A percentile compares a stretch with the other conserved stretches of the same genome.
Conservation (phyloP, 164 flowering plant species). For the Dillenia suffruticosa region DNA sequence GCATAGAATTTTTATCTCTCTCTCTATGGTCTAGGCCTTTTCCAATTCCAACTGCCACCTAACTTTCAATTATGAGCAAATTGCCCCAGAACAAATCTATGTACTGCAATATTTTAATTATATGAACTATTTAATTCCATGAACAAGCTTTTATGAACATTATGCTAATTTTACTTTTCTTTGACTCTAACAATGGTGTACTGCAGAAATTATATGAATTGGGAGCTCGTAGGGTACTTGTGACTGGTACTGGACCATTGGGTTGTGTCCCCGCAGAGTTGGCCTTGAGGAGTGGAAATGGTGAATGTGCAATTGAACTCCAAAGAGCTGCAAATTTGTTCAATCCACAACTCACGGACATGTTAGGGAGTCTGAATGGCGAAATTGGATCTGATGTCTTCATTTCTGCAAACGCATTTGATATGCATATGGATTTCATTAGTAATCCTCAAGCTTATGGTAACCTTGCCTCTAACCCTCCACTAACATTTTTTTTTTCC, state of each 20-base stretch:
- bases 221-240: slow-evolving; percentile 68
- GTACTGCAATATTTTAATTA: no score
- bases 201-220: slow-evolving; percentile 58
- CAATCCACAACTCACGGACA: slow-evolving; percentile 48
- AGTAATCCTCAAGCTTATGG: slow-evolving; percentile 40
- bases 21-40: no score
- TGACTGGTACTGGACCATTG: slow-evolving; percentile 83
- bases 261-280: slow-evolving; percentile 78
- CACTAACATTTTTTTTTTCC: background rate
- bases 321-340: slow-evolving; percentile 44
- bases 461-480: slow-evolving; percentile 5
- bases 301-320: slow-evolving; percentile 42
- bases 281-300: slow-evolving; percentile 43
- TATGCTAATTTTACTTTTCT: no score
- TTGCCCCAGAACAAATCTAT: no score
- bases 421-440: slow-evolving; percentile 37
- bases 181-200: background rate
- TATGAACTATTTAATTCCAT: no score
- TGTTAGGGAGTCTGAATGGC: slow-evolving; percentile 34
- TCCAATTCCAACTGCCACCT: no score
- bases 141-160: no score
- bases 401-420: slow-evolving; percentile 31
- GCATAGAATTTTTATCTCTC: no score
- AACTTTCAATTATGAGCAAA: no score
- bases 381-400: slow-evolving; percentile 38